These are phyloP conservation scores for Rhodocollybia butyracea DNA, from an alignment of 768 basidiomycete genomes.

Conservation along the genomic window DNA sequence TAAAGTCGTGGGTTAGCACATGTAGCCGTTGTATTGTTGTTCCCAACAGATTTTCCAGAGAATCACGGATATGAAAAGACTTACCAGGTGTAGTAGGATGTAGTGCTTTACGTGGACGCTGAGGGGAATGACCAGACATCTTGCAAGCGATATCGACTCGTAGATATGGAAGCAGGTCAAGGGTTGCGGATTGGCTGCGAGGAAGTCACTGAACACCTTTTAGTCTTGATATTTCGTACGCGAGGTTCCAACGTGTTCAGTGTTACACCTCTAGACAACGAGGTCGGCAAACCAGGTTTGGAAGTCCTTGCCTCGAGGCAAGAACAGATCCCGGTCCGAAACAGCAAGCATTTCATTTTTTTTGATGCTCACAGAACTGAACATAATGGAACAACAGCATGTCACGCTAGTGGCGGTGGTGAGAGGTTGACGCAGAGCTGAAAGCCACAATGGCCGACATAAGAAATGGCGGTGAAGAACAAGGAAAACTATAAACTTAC, in stretches of 20 bases:
- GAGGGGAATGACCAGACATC: slow-evolving; percentile 62
- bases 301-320: slow-evolving; percentile 5
- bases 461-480: no score
- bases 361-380: not conserved
- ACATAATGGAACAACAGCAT: not conserved
- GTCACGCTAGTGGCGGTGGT: not conserved
- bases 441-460: no score
- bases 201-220: slow-evolving; percentile 26
- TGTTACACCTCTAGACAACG: slow-evolving; percentile 46
- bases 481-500: no score
- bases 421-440: not conserved
- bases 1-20: not conserved
- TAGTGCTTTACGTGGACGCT: slow-evolving; percentile 53
- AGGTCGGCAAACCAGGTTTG: slow-evolving; percentile 47
- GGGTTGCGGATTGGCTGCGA: slow-evolving; percentile 20
- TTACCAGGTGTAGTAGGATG: slow-evolving; percentile 48
- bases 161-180: slow-evolving; percentile 18
- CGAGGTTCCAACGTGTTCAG: slow-evolving; percentile 70
- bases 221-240: slow-evolving; percentile 30
- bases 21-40: not conserved
- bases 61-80: slow-evolving; percentile 24
- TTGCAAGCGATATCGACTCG: slow-evolving; percentile 1
- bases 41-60: slow-evolving; percentile 17
- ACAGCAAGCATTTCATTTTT: not conserved
- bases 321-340: slow-evolving; percentile 2